These are phyloP conservation scores for Auriscalpium vulgare DNA, from an alignment of 768 basidiomycete genomes.

Conservation along the genomic window DNA sequence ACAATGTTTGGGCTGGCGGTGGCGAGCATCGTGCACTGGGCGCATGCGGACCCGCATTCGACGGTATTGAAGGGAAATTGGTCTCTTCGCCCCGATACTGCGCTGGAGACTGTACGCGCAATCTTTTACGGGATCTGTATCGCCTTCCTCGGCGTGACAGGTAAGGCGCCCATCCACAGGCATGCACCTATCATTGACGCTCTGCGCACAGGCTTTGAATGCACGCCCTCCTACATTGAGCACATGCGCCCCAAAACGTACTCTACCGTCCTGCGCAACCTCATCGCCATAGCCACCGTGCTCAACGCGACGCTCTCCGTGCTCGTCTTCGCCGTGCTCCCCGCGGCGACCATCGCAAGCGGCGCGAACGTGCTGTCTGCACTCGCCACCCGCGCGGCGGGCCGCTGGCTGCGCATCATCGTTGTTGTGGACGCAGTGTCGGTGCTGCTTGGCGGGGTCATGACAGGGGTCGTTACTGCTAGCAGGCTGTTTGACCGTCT, in stretches of 20 bases:
- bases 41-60: constrained; percentile 10
- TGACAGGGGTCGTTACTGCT: constrained; percentile 13
- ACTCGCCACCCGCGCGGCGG: constrained; percentile 8
- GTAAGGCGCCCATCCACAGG: neutral
- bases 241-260: constrained; percentile 11
- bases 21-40: constrained; percentile 10
- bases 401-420: constrained; percentile 12
- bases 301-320: constrained; percentile 11
- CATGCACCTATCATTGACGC: neutral
- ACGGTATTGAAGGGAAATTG: constrained; percentile 8
- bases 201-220: constrained; percentile 11
- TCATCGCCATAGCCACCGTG: constrained; percentile 9
- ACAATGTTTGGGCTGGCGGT: constrained; percentile 8
- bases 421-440: constrained; percentile 12
- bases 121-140: constrained; percentile 14
- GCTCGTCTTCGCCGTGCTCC: constrained; percentile 9
- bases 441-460: constrained; percentile 12
- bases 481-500: constrained; percentile 12
- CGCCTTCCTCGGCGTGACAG: constrained; percentile 15
- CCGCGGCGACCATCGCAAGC: neutral
- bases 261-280: constrained; percentile 10
- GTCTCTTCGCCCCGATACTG: constrained; percentile 6
- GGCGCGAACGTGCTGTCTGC: constrained; percentile 12
- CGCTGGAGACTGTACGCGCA: constrained; percentile 3
- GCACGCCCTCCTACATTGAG: constrained; percentile 14